phyloP scores from a whole-genome alignment of 257 asterid species.

The Gynochthodes officinalis region DNA sequence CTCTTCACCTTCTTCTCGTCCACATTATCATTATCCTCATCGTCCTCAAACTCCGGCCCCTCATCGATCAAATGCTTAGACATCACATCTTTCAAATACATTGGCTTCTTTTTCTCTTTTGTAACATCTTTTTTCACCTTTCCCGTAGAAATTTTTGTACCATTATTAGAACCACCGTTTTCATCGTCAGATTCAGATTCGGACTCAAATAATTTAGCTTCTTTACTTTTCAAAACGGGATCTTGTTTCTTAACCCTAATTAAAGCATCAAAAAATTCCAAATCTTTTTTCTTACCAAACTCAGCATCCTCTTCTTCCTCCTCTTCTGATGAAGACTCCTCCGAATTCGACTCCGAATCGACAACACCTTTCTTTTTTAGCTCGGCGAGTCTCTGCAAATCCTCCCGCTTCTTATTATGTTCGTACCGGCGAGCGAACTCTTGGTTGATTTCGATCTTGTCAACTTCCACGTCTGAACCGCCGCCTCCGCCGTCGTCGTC shows the following conservation, averaged over 20 bases:
- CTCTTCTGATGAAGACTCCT: conserved; percentile 33
- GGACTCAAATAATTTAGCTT: conserved; percentile 57
- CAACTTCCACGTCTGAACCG: conserved; percentile 28
- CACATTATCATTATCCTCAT: conserved; percentile 11
- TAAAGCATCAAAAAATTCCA: conserved; percentile 54
- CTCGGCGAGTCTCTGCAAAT: conserved; percentile 58
- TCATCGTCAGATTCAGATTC: conserved; percentile 39
- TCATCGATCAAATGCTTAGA: conserved; percentile 64
- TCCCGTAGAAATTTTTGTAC: background rate
- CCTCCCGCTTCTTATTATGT: conserved; percentile 82
- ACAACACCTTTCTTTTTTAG: conserved; percentile 61
- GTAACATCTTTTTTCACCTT: conserved; percentile 23
- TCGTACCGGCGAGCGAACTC: conserved; percentile 72
- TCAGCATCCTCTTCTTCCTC: conserved; percentile 31
- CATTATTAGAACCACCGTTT: conserved; percentile 7
- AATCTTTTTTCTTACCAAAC: conserved; percentile 37
- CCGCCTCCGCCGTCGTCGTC: conserved; percentile 39
- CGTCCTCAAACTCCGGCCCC: conserved; percentile 60
- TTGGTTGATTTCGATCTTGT: conserved; percentile 54
- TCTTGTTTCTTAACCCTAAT: conserved; percentile 57
- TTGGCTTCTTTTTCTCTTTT: conserved; percentile 44
- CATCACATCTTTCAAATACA: conserved; percentile 75
- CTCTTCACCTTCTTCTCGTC: conserved; percentile 36
- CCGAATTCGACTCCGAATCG: conserved; percentile 38
- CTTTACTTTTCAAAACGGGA: conserved; percentile 51